phyloP scores from a whole-genome alignment of 345 rosid species.

The Populus deltoides region DNA sequence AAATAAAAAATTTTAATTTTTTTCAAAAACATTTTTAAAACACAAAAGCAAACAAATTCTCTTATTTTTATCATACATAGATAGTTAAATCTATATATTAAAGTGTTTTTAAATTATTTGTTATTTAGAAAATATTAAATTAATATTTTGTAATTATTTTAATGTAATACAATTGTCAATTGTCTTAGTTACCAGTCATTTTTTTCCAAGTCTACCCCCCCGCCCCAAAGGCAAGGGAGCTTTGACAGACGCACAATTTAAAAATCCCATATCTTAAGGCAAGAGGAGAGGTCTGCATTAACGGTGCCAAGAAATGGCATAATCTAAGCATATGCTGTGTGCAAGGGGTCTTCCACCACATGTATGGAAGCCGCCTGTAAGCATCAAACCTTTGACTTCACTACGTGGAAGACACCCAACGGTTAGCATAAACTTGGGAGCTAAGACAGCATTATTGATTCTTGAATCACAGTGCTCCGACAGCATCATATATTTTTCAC shows the following conservation, averaged over 20 bases:
- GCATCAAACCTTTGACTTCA: neutral
- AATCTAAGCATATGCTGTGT: neutral
- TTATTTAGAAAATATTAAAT: too few relatives aligned
- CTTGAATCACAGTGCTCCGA: neutral
- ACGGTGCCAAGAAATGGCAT: neutral
- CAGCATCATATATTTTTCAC: neutral
- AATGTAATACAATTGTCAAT: too few relatives aligned
- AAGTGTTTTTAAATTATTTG: too few relatives aligned
- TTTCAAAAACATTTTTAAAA: too few relatives aligned
- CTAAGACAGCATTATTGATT: neutral
- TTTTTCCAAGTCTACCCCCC: neutral
- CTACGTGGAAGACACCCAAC: neutral
- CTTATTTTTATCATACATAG: too few relatives aligned
- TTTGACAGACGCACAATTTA: neutral
- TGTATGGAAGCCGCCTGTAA: too few relatives aligned
- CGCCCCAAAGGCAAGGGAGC: neutral
- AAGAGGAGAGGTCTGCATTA: neutral
- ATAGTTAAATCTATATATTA: too few relatives aligned
- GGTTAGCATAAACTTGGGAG: neutral
- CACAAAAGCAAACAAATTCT: too few relatives aligned
- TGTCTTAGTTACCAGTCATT: too few relatives aligned
- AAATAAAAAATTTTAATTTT: too few relatives aligned
- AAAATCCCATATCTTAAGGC: neutral
- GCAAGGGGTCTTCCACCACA: neutral
- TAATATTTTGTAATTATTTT: too few relatives aligned